Conservation (phyloP, 2,329 filamentous ascomycete genomes). For the Trichophyton simii region DNA sequence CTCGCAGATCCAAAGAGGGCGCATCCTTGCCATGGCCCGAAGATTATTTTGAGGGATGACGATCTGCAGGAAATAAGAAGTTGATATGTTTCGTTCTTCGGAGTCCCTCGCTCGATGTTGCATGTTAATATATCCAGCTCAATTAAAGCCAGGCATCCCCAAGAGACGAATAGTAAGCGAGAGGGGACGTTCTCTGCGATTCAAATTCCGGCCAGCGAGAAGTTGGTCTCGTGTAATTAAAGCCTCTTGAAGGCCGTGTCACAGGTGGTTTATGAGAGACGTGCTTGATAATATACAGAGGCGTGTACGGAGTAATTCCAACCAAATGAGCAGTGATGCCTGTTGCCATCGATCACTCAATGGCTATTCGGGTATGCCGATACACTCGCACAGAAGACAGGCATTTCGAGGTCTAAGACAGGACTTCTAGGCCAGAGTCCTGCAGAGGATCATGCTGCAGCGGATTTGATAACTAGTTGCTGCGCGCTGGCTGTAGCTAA, state of each 20-base stretch:
- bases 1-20: neutral
- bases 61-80: neutral
- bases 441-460: neutral
- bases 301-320: neutral
- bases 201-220: neutral
- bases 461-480: neutral
- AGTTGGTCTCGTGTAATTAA: neutral
- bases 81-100: neutral
- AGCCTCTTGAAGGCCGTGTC: neutral
- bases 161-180: neutral
- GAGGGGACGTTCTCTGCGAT: neutral
- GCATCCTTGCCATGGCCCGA: neutral
- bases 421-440: neutral
- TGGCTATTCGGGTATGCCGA: neutral
- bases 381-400: neutral
- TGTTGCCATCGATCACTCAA: neutral
- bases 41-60: slow-evolving; percentile 2
- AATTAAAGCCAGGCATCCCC: neutral
- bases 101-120: neutral
- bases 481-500: neutral
- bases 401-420: neutral
- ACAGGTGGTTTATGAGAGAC: neutral
- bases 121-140: neutral
- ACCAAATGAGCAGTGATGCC: neutral
- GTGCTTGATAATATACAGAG: neutral